Evolutionary conservation across 805 yeast genomes (phyloP).

Genomic region (Babjeviella inositovora): DNA sequence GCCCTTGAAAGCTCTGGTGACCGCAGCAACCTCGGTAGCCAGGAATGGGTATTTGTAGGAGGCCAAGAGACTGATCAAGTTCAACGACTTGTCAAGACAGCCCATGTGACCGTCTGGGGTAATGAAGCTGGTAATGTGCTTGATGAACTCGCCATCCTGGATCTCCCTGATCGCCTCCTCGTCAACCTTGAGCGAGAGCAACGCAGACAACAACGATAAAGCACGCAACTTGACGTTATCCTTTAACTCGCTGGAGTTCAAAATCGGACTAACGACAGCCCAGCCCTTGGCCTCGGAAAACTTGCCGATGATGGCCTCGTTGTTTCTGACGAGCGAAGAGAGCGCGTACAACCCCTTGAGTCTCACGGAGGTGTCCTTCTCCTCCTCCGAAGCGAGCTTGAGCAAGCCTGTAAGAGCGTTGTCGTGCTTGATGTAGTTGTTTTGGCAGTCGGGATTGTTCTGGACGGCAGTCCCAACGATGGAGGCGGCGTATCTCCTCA

Average conservation of each 20-base stretch:
- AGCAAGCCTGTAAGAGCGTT: conserved; percentile 30
- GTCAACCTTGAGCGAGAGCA: conserved; percentile 34
- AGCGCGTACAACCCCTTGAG: conserved; percentile 68
- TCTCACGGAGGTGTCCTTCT: conserved; percentile 16
- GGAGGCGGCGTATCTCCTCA: conserved; percentile 50
- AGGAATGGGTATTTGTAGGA: conserved; percentile 26
- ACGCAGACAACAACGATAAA: conserved; percentile 41
- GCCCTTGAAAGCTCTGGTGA: conserved; percentile 16
- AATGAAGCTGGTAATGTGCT: conserved; percentile 14
- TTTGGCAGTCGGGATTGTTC: conserved; percentile 68
- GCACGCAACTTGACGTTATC: conserved; percentile 34
- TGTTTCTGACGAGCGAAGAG: conserved; percentile 60
- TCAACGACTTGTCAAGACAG: conserved; percentile 39
- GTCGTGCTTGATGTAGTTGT: conserved; percentile 37
- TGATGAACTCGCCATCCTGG: conserved; percentile 13
- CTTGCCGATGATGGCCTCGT: conserved; percentile 29
- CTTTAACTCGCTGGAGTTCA: conserved; percentile 4
- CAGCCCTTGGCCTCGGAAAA: conserved; percentile 54
- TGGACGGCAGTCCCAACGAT: conserved; percentile 86
- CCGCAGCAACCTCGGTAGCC: conserved; percentile 18
- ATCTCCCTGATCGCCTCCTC: conserved; percentile 21
- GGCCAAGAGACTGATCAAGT: conserved; percentile 28
- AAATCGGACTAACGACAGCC: conserved; percentile 20
- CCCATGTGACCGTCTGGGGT: conserved; percentile 21
- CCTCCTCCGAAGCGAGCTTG: conserved; percentile 13